Conservation (phyloP, 2,329 filamentous ascomycete species). For the Botrytis squamosa region DNA sequence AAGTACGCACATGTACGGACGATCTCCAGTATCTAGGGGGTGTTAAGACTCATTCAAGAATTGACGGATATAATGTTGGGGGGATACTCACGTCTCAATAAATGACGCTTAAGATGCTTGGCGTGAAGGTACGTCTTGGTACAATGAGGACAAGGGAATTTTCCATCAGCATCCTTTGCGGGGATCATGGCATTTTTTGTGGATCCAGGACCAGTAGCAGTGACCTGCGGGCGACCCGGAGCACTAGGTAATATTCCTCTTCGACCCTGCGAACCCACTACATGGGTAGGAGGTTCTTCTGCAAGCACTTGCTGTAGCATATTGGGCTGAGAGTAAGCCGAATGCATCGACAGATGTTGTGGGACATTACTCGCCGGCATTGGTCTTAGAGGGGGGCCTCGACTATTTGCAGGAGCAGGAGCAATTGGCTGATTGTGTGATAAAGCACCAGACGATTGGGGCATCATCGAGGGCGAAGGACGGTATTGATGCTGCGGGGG, state of each 20-base stretch:
- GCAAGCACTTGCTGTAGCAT: conserved; percentile 56
- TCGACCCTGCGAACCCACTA: conserved; percentile 91
- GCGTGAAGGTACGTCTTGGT: conserved; percentile 97
- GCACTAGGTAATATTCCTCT: conserved; percentile 89
- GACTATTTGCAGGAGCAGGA: conserved; percentile 60
- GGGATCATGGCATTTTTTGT: conserved; percentile 82
- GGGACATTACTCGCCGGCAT: conserved; percentile 64
- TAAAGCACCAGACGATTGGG: conserved; percentile 63
- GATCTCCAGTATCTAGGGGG: conserved; percentile 83
- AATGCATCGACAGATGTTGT: conserved; percentile 46
- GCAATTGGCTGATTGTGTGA: conserved; percentile 75
- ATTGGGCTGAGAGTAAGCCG: conserved; percentile 57
- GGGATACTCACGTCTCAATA: conserved; percentile 81
- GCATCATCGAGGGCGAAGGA: conserved; percentile 60
- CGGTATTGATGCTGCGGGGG: conserved; percentile 45
- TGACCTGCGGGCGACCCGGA: conserved; percentile 77
- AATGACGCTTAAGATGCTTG: conserved; percentile 95
- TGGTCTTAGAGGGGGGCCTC: conserved; percentile 59
- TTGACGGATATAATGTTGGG: conserved; percentile 18
- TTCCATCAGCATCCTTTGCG: conserved; percentile 93
- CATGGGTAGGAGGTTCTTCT: conserved; percentile 76
- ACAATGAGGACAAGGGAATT: conserved; percentile 97
- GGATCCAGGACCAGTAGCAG: conserved; percentile 64
- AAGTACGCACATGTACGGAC: conserved; percentile 96
- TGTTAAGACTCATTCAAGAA: conserved; percentile 27